phyloP scores from a whole-genome alignment of 192 early-diverging fungal species.

The Mortierella hygrophila region DNA sequence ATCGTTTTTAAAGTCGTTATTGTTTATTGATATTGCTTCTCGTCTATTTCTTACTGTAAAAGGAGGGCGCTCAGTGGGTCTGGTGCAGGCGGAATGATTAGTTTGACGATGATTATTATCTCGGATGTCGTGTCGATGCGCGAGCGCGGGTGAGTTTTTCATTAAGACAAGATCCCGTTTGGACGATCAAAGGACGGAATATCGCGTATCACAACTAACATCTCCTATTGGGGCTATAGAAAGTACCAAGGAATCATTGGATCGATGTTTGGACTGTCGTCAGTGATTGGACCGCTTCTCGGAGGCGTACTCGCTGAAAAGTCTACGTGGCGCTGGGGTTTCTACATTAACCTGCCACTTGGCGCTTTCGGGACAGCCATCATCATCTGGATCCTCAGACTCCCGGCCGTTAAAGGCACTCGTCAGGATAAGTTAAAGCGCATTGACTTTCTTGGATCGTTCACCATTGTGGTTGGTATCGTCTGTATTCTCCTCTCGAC shows the following conservation, averaged over 20 bases:
- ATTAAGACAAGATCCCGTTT: neutral
- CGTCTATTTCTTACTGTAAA: neutral
- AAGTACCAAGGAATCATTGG: constrained; percentile 69
- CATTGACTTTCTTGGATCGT: constrained; percentile 52
- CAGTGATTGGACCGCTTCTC: constrained; percentile 58
- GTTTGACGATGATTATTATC: constrained; percentile 73
- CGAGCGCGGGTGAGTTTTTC: constrained; percentile 56
- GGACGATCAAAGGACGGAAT: neutral
- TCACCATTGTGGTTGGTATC: constrained; percentile 43
- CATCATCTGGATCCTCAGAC: constrained; percentile 23
- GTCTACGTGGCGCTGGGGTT: constrained; percentile 59
- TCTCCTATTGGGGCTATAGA: neutral
- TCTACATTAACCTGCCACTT: constrained; percentile 51
- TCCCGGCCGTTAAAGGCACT: constrained; percentile 31
- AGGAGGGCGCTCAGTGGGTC: constrained; percentile 59
- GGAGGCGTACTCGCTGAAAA: constrained; percentile 58
- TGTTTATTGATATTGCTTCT: too few species aligned
- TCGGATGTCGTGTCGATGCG: constrained; percentile 70
- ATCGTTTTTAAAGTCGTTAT: too few species aligned
- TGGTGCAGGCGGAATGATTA: constrained; percentile 68
- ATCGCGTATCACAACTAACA: neutral
- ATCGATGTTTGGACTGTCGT: constrained; percentile 66
- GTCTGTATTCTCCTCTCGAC: constrained; percentile 46
- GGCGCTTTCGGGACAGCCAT: constrained; percentile 25
- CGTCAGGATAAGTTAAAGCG: constrained; percentile 29